Evolutionary conservation across 106 monocot species (phyloP).

Genomic region (Apostasia shenzhenica): DNA sequence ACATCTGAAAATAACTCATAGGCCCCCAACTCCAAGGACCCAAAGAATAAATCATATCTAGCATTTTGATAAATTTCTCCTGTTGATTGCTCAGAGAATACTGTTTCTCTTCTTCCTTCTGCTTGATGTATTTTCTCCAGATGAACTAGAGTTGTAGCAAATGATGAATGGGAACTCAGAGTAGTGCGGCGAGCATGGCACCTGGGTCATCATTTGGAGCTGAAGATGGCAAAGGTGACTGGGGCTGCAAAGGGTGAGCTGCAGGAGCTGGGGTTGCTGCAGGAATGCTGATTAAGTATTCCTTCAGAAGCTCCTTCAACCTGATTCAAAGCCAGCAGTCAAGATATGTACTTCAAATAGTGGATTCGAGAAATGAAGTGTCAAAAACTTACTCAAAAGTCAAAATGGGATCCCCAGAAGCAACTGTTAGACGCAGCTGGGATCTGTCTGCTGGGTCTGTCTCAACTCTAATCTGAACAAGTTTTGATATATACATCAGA

Average conservation of each 20-base stretch:
- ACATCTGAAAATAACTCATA: constrained; percentile 1
- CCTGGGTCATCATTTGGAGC: constrained; percentile 76
- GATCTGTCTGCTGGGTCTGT: constrained; percentile 96
- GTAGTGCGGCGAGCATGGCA: constrained; percentile 79
- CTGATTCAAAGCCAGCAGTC: constrained; percentile 16
- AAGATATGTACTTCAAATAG: neutral
- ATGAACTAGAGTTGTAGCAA: neutral
- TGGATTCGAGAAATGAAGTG: neutral
- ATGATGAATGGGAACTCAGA: constrained; percentile 28
- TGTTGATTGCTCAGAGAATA: neutral
- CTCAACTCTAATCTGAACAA: constrained; percentile 75
- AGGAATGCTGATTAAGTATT: constrained; percentile 74
- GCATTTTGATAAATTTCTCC: neutral
- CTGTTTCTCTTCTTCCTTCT: neutral
- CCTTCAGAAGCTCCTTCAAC: constrained; percentile 95
- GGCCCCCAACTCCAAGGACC: constrained; percentile 5
- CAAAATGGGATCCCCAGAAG: constrained; percentile 70
- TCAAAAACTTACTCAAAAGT: constrained; percentile 73
- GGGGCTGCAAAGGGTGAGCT: constrained; percentile 36
- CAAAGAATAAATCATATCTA: constrained; percentile 2
- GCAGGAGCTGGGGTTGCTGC: constrained; percentile 16
- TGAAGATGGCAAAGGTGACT: constrained; percentile 27
- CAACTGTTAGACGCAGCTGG: constrained; percentile 85
- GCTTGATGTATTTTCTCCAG: no score
- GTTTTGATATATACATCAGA: neutral